phyloP scores from a whole-genome alignment of 164 flowering plant genomes.

The Paratinospora sagittata region DNA sequence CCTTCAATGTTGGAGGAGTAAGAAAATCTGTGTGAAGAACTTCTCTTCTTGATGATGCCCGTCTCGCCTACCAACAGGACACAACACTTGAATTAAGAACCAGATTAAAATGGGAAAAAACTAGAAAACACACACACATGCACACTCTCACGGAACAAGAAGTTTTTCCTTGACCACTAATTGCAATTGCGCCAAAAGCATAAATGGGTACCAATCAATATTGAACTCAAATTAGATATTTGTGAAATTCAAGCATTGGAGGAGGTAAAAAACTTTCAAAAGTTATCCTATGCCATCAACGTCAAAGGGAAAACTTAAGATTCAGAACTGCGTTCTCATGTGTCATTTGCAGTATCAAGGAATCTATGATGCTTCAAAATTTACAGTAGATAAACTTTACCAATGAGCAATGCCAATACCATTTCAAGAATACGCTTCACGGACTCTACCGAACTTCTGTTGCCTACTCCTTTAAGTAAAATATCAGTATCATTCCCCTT shows the following conservation, averaged over 20 bases:
- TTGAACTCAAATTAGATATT: not conserved
- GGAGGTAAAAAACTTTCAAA: not conserved
- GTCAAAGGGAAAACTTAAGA: not conserved
- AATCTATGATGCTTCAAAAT: not conserved
- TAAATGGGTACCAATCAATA: not conserved
- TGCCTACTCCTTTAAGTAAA: constrained; percentile 48
- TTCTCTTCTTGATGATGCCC: constrained; percentile 65
- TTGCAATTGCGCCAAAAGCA: too few relatives aligned
- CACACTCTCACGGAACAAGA: not conserved
- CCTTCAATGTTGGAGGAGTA: constrained; percentile 69
- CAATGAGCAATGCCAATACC: constrained; percentile 39
- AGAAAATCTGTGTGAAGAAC: constrained; percentile 78
- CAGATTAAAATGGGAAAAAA: not conserved
- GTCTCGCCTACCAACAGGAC: constrained; percentile 42
- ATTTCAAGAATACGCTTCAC: constrained; percentile 75
- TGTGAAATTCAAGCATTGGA: not conserved
- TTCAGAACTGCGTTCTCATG: too few relatives aligned
- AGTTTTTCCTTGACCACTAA: not conserved
- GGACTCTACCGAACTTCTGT: constrained; percentile 44
- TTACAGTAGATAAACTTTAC: constrained; percentile 1
- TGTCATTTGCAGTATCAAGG: not conserved
- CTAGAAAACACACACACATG: too few relatives aligned
- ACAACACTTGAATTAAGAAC: not conserved
- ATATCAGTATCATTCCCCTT: constrained; percentile 43
- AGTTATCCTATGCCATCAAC: not conserved